Evolutionary conservation across 202 grass and related monocot species (phyloP).

Genomic region (Thinopyrum obtusiflorum): DNA sequence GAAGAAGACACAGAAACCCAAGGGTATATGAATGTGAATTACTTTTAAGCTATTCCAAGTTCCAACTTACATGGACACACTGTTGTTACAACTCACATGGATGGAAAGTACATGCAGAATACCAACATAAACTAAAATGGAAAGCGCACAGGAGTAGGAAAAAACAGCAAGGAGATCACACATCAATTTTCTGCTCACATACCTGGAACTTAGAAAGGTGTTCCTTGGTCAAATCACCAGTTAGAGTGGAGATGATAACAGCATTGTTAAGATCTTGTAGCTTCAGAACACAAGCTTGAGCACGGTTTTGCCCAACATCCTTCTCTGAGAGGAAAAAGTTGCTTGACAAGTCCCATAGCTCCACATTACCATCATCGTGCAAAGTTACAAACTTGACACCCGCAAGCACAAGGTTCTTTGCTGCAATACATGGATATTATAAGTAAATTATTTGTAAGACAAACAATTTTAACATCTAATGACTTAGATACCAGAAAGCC

Average conservation of each 20-base stretch:
- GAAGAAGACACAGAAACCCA: neutral
- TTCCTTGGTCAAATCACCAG: constrained; percentile 27
- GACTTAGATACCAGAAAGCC: neutral
- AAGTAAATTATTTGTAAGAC: neutral
- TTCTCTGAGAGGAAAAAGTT: constrained; percentile 92
- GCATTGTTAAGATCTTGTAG: constrained; percentile 81
- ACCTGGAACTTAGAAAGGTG: constrained; percentile 94
- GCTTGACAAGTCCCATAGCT: constrained; percentile 86
- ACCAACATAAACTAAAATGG: neutral
- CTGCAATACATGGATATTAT: constrained; percentile 41
- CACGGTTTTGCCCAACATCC: constrained; percentile 64
- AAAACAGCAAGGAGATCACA: neutral
- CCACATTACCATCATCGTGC: constrained; percentile 73
- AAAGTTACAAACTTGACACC: constrained; percentile 92
- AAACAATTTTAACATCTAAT: neutral
- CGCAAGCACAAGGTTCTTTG: constrained; percentile 93
- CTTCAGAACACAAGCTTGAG: constrained; percentile 60
- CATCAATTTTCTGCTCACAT: neutral
- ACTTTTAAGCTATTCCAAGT: neutral
- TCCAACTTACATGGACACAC: neutral
- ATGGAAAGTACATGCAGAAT: neutral
- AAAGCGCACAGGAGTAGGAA: neutral
- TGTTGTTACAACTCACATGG: neutral
- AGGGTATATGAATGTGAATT: neutral
- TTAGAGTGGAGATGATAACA: constrained; percentile 56